phyloP scores from a whole-genome alignment of 2,329 filamentous ascomycete species.

The Ploettnerulaceae sp. region DNA sequence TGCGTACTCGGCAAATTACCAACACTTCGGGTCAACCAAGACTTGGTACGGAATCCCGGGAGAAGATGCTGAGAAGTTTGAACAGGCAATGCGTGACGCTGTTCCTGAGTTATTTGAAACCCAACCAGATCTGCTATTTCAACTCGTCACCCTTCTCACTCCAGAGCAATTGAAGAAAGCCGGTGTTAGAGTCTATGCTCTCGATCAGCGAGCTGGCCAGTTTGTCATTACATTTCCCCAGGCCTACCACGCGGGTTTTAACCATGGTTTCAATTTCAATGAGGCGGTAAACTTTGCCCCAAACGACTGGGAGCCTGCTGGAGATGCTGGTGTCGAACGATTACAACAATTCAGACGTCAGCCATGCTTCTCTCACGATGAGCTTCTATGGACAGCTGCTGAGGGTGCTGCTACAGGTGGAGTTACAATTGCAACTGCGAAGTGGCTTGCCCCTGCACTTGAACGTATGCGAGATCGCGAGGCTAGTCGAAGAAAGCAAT shows the following conservation, averaged over 20 bases:
- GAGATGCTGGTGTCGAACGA: conserved; percentile 78
- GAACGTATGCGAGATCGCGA: conserved; percentile 75
- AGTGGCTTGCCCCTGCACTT: conserved; percentile 88
- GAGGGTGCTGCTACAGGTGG: conserved; percentile 63
- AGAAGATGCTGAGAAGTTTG: conserved; percentile 89
- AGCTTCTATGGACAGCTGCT: conserved; percentile 85
- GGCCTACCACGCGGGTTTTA: conserved; percentile 96
- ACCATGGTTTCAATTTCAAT: conserved; percentile 98
- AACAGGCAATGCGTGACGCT: conserved; percentile 89
- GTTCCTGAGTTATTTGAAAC: conserved; percentile 96
- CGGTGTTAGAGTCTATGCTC: conserved; percentile 84
- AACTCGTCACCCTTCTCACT: conserved; percentile 91
- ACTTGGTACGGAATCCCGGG: conserved; percentile 99
- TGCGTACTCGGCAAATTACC: conserved; percentile 95
- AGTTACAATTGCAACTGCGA: conserved; percentile 78
- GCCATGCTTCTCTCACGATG: conserved; percentile 96
- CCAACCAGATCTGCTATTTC: conserved; percentile 92
- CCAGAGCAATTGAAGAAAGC: conserved; percentile 91
- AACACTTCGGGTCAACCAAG: conserved; percentile 96
- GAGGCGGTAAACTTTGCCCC: conserved; percentile 98
- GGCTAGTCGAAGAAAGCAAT: conserved; percentile 59
- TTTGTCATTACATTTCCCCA: conserved; percentile 96
- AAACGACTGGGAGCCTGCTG: conserved; percentile 89
- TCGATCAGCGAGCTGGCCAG: conserved; percentile 94
- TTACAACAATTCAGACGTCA: conserved; percentile 84